These are phyloP conservation scores for Fraxinus quadrangulata DNA, from an alignment of 257 asterid species.

Conservation along the genomic window DNA sequence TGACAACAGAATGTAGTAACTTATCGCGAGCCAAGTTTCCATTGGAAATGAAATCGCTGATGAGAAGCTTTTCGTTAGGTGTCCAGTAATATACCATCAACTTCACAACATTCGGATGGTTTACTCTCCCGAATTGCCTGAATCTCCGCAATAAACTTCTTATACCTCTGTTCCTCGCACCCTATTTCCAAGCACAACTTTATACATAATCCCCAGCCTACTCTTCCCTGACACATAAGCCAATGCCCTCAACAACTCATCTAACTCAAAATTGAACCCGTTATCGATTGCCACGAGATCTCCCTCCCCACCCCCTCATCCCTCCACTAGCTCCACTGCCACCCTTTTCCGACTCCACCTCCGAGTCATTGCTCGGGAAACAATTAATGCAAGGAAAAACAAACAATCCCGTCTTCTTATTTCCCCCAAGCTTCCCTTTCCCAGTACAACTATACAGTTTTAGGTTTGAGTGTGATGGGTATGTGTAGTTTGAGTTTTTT, in stretches of 20 bases:
- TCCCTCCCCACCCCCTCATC: conserved; percentile 66
- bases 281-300: conserved; percentile 91
- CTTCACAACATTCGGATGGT: conserved; percentile 84
- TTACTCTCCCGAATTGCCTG: conserved; percentile 89
- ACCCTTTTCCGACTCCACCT: conserved; percentile 79
- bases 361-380: conserved; percentile 60
- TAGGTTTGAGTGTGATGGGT: too few relatives aligned
- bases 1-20: conserved; percentile 16
- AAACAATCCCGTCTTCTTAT: conserved; percentile 47
- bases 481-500: too few relatives aligned
- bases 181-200: conserved; percentile 93
- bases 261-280: conserved; percentile 83
- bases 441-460: conserved; percentile 71
- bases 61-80: conserved; percentile 93
- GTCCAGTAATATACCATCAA: conserved; percentile 96
- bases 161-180: conserved; percentile 80
- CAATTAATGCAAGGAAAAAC: conserved; percentile 57
- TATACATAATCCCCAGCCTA: conserved; percentile 88
- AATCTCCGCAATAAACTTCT: conserved; percentile 84
- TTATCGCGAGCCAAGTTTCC: conserved; percentile 88
- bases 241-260: conserved; percentile 91
- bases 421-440: conserved; percentile 81
- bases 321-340: conserved; percentile 57
- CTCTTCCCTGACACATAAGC: conserved; percentile 97
- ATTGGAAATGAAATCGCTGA: conserved; percentile 83